These are phyloP conservation scores for Exophiala calicioides DNA, from an alignment of 2,329 filamentous ascomycete genomes.

Conservation along the genomic window DNA sequence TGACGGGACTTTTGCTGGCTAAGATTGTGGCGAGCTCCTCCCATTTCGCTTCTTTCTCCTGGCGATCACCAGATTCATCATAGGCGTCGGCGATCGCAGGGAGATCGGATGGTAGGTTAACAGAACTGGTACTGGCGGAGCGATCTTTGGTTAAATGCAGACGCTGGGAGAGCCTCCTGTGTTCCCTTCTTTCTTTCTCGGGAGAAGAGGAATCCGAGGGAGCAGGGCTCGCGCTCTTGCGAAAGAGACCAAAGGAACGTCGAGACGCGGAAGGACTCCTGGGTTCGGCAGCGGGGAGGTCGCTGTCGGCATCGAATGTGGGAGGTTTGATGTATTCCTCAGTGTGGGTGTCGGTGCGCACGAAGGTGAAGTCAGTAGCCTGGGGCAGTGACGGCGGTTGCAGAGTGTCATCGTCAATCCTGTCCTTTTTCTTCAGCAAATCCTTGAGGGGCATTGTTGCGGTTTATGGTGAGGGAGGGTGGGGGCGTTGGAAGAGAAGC, in stretches of 20 bases:
- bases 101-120: constrained; percentile 75
- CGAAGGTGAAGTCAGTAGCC: constrained; percentile 74
- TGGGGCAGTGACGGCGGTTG: constrained; percentile 36
- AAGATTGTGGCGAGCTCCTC: constrained; percentile 91
- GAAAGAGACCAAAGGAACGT: constrained; percentile 37
- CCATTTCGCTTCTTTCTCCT: constrained; percentile 74
- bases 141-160: constrained; percentile 61
- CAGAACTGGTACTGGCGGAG: constrained; percentile 59
- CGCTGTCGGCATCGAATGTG: constrained; percentile 48
- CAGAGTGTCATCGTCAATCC: constrained; percentile 42
- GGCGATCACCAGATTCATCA: constrained; percentile 50
- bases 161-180: constrained; percentile 61
- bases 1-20: constrained; percentile 46
- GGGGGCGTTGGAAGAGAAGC: neutral
- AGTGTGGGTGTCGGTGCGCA: constrained; percentile 78
- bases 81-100: constrained; percentile 65
- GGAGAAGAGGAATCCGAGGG: constrained; percentile 39
- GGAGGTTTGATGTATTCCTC: constrained; percentile 78
- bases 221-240: constrained; percentile 38
- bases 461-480: neutral
- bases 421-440: constrained; percentile 65
- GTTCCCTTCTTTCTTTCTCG: constrained; percentile 37
- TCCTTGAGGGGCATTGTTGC: constrained; percentile 59
- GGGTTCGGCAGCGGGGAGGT: constrained; percentile 4
- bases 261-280: constrained; percentile 15